Base-by-base conservation (phyloP, 257 asterid species). In the Nicotiana benthamiana region DNA sequence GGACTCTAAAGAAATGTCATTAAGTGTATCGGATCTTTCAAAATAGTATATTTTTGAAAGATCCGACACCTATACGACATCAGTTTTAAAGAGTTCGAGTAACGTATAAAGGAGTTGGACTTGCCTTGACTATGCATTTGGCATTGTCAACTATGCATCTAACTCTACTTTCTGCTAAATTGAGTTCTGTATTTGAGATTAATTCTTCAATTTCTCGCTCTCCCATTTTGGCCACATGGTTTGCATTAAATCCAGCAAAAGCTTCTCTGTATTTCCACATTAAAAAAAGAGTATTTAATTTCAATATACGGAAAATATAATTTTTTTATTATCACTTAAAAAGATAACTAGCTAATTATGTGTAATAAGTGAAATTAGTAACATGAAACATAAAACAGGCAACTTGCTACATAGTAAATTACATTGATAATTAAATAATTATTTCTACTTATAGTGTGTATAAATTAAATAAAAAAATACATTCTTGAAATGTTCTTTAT, bases 141-240 rank as follows among this genome's bases (percentile, higher is more conserved):
- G 98, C 97, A 83, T 95, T 93, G 84, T 93, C 97, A 40, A 93
- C 94, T 12, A 93, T 90, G 91, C 98, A 92, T 84, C 97, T 85
- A 64, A 93, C 87, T 83, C 97, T 86, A 89, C 89, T 85, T 75
- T 92, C 97, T 18, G 94, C 86, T 85, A 95, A 75, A 84, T 80
- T 82, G 57, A 95, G 84, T 62, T 88, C 92, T 72, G 92, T 84
- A 83, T 92, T 83, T 15, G 90, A 87, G 75, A 86, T 61, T 81
- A 89, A 85, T 18, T 87, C 92, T 28, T 13, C 68, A 1, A 93
- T 95, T 83, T 93, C 96, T 2, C 83, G 90, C n/a, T 95, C 98
- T 20, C 90, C 90, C 94, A 95, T 93, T 84, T 89, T 91, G 56
- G 89, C 89, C 85, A 95, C 98, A 5, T 75, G 81, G 75, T 80